These are phyloP conservation scores for Mucor piriformis DNA, from an alignment of 371 early-diverging fungal genomes.

Conservation along the genomic window DNA sequence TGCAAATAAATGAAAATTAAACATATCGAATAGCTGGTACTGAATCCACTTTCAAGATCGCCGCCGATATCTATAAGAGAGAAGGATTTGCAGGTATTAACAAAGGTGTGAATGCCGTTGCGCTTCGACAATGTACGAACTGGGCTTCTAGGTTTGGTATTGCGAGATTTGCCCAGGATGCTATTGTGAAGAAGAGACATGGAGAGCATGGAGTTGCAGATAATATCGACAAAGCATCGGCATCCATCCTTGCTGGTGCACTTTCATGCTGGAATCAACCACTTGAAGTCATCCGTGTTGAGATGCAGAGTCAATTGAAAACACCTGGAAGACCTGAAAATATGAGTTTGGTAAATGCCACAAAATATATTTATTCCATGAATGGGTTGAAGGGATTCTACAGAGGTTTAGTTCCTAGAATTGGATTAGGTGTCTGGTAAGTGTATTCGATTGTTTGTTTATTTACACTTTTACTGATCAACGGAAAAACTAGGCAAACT, in stretches of 20 bases:
- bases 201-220: slow-evolving; percentile 38
- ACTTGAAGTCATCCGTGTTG: slow-evolving; percentile 95
- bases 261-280: slow-evolving; percentile 96
- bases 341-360: slow-evolving; percentile 81
- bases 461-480: not conserved
- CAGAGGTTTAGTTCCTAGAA: slow-evolving; percentile 88
- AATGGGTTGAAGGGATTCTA: slow-evolving; percentile 92
- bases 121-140: slow-evolving; percentile 93
- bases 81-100: slow-evolving; percentile 96
- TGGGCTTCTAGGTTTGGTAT: slow-evolving; percentile 96
- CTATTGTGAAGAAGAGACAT: slow-evolving; percentile 61
- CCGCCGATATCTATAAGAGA: slow-evolving; percentile 82
- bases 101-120: slow-evolving; percentile 93
- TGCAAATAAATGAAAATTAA: not conserved
- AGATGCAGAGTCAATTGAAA: slow-evolving; percentile 94
- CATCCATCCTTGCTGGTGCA: slow-evolving; percentile 89
- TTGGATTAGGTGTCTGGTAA: slow-evolving; percentile 91
- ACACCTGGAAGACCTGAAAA: slow-evolving; percentile 84
- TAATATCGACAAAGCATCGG: slow-evolving; percentile 63
- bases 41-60: slow-evolving; percentile 83
- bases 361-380: slow-evolving; percentile 87
- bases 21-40: slow-evolving; percentile 46
- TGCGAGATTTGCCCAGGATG: slow-evolving; percentile 79
- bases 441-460: slow-evolving; percentile 88
- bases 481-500: slow-evolving; percentile 1